Evolutionary conservation across 2,329 filamentous ascomycete species (phyloP).

Genomic region (Helicocarpus griseus): DNA sequence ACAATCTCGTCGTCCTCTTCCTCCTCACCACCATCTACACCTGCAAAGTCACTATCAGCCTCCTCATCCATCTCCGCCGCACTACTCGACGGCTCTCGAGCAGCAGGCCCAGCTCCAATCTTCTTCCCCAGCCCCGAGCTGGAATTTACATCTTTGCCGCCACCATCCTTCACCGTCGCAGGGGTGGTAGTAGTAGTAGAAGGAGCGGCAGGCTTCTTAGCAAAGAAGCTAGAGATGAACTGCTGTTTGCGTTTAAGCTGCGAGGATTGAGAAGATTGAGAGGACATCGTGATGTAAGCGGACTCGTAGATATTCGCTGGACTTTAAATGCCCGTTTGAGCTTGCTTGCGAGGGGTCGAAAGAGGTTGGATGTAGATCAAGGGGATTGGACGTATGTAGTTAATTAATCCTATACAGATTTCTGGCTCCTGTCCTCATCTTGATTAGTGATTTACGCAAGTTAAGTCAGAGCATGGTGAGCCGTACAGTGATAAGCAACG

Average conservation of each 20-base stretch:
- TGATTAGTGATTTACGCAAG: no score
- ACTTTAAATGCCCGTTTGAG: no score
- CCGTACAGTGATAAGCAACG: no score
- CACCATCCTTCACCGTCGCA: background rate
- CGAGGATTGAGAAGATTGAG: slow-evolving; percentile 22
- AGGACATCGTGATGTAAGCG: slow-evolving; percentile 22
- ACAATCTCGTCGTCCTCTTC: slow-evolving; percentile 31
- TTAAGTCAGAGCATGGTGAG: no score
- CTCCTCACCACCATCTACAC: slow-evolving; percentile 22
- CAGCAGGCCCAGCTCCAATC: slow-evolving; percentile 1
- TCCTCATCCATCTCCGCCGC: background rate
- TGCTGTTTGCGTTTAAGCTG: slow-evolving; percentile 32
- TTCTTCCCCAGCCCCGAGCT: slow-evolving; percentile 8
- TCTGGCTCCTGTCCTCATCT: no score
- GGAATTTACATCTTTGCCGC: slow-evolving; percentile 1
- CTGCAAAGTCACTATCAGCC: slow-evolving; percentile 1
- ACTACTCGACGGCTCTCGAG: background rate
- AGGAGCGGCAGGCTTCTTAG: slow-evolving; percentile 39
- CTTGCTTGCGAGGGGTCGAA: no score
- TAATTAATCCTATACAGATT: no score
- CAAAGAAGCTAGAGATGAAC: slow-evolving; percentile 80
- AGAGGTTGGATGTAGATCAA: background rate
- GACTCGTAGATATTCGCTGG: no score
- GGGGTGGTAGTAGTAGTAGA: background rate
- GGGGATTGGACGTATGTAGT: no score